A percentile compares a stretch with the other conserved stretches of the same genome.
Evolutionary conservation across 768 basidiomycete genomes (phyloP).

Genomic region (Paxillus involutus): DNA sequence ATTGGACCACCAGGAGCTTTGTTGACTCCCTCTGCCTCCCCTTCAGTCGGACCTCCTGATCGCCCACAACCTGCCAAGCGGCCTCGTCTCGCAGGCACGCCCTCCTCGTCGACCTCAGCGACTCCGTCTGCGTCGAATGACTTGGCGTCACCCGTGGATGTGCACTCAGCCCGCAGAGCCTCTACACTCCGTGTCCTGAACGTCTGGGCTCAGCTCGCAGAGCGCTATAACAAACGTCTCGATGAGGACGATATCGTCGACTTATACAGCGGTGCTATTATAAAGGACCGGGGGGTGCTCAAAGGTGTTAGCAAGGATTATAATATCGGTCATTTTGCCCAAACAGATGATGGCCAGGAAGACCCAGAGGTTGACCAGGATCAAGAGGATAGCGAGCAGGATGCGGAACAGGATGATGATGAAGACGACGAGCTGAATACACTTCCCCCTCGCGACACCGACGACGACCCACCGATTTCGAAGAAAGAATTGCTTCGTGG

Average conservation of each 20-base stretch:
- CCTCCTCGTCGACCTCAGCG: slow-evolving; percentile 43
- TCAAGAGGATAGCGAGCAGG: slow-evolving; percentile 48
- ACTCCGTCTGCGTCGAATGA: slow-evolving; percentile 27
- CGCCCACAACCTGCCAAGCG: slow-evolving; percentile 49
- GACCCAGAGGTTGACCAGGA: slow-evolving; percentile 40
- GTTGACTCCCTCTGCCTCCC: slow-evolving; percentile 28
- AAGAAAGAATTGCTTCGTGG: slow-evolving; percentile 33
- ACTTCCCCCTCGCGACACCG: slow-evolving; percentile 36
- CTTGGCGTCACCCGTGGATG: slow-evolving; percentile 35
- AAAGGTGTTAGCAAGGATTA: slow-evolving; percentile 40
- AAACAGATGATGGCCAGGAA: slow-evolving; percentile 37
- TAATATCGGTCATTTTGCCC: slow-evolving; percentile 53
- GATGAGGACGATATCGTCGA: slow-evolving; percentile 84
- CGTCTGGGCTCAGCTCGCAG: slow-evolving; percentile 67
- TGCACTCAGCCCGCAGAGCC: slow-evolving; percentile 56
- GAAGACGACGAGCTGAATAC: slow-evolving; percentile 64
- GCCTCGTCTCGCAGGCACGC: slow-evolving; percentile 45
- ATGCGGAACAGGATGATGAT: slow-evolving; percentile 55
- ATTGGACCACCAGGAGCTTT: slow-evolving; percentile 13
- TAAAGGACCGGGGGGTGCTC: slow-evolving; percentile 71
- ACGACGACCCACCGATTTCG: slow-evolving; percentile 28
- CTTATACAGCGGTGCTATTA: slow-evolving; percentile 55
- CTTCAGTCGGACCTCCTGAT: slow-evolving; percentile 32
- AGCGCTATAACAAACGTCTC: slow-evolving; percentile 62
- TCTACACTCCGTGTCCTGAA: slow-evolving; percentile 53